Conservation (phyloP, 2,329 filamentous ascomycete genomes). For the Colletotrichum karsti region DNA sequence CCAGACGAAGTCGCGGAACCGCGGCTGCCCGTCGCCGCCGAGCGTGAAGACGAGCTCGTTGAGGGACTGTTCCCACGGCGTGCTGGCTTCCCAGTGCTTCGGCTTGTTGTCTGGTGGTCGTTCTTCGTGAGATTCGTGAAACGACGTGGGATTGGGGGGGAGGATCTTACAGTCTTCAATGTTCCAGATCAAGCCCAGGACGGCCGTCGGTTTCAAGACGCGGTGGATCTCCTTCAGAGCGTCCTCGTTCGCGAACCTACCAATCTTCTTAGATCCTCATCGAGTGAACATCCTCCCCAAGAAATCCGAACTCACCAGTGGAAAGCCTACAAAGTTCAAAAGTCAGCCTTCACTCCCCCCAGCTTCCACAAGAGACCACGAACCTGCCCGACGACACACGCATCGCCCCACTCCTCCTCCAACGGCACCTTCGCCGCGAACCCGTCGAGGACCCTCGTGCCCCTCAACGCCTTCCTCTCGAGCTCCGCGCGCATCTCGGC, state of each 20-base stretch:
- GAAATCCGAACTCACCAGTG: conserved; percentile 57
- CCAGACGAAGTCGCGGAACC: conserved; percentile 74
- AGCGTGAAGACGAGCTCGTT: conserved; percentile 65
- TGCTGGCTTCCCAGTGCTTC: conserved; percentile 59
- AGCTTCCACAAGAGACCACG: background rate
- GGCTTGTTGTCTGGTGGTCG: conserved; percentile 68
- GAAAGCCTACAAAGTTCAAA: conserved; percentile 51
- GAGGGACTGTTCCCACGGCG: conserved; percentile 68
- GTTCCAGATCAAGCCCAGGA: conserved; percentile 78
- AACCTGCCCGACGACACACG: conserved; percentile 74
- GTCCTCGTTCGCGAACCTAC: conserved; percentile 72
- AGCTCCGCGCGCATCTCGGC: conserved; percentile 70
- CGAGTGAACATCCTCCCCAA: too few relatives aligned
- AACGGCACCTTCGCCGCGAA: conserved; percentile 65
- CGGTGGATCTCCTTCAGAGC: conserved; percentile 73
- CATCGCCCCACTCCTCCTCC: conserved; percentile 68
- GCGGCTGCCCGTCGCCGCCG: conserved; percentile 63
- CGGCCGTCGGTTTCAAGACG: conserved; percentile 66
- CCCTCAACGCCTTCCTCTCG: conserved; percentile 61
- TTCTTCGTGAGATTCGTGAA: background rate
- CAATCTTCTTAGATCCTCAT: too few relatives aligned
- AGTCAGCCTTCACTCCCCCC: conserved; percentile 6
- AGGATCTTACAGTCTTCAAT: conserved; percentile 70
- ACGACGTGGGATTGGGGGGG: background rate
- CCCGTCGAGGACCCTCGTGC: conserved; percentile 65